Evolutionary conservation across 2,329 filamentous ascomycete genomes (phyloP), one percentile per base, ranked within the genome.

Genomic region (Didymellaceae sp.): DNA sequence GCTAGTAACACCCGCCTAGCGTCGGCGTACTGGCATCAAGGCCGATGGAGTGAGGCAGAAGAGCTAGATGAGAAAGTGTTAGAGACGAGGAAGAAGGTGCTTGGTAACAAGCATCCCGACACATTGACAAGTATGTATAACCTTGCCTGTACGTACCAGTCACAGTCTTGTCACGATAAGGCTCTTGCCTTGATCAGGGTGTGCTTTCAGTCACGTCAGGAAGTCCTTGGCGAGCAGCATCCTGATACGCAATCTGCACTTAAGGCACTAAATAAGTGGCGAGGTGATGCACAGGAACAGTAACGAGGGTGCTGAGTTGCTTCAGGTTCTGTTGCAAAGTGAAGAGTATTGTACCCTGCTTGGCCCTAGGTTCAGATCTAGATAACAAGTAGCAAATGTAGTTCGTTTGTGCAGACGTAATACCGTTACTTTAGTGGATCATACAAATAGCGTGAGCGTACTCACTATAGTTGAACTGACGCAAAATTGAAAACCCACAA

Each of bases 41-140:
- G 31, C 16, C 22, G 22, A 25, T 32, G 14, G n/a, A 32, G 5
- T 6, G 30, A 17, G 14, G 30, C 30, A 4, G 30, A 35, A 22
- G n/a, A 38, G 34, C 34, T 25, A 6, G n/a, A 25, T 5, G 21
- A 20, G 37, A 6, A 28, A 20, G 37, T 40, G 9, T 20, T 30
- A 14, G 4, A 43, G 39, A 26, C 32, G 5, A 31, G n/a, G 5
- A 33, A 20, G 31, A 33, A 17, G 13, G 31, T 33, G 31, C 31
- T 33, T 33, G 10, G 31, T 10, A 20, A 20, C 10, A 20, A 33
- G 34, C 34, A 61, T 52, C 57, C 55, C 22, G 22, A 44, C 28
- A 61, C 55, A 37, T 44, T 57, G 20, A 48, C 35, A 14, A 54
- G 45, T 42, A 44, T 61, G 34, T 25, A 41, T 40, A 60, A 59